Evolutionary conservation across 2,329 filamentous ascomycete species (phyloP).

Genomic region (Davidsoniella neocaledoniae): DNA sequence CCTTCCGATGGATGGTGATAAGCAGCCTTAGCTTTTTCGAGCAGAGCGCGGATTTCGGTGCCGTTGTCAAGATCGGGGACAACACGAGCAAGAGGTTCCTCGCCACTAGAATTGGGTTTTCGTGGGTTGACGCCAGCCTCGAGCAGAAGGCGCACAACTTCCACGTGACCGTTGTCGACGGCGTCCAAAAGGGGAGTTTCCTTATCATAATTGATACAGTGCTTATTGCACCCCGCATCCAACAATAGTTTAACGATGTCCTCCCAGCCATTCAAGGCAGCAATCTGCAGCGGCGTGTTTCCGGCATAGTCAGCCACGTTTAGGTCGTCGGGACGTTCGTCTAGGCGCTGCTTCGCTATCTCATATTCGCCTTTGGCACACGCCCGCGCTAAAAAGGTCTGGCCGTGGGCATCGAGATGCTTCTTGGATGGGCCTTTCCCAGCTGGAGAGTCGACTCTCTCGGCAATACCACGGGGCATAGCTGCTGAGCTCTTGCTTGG

Average conservation of each 20-base stretch:
- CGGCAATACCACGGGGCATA: slow-evolving; percentile 36
- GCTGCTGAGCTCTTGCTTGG: slow-evolving; percentile 40
- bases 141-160: slow-evolving; percentile 71
- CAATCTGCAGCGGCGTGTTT: slow-evolving; percentile 92
- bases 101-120: slow-evolving; percentile 77
- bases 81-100: slow-evolving; percentile 78
- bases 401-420: slow-evolving; percentile 79
- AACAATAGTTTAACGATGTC: slow-evolving; percentile 80
- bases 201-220: slow-evolving; percentile 63
- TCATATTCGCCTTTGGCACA: slow-evolving; percentile 77
- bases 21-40: slow-evolving; percentile 10
- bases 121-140: slow-evolving; percentile 81
- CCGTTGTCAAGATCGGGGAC: slow-evolving; percentile 58
- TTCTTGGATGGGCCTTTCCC: slow-evolving; percentile 63
- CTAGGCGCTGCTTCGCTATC: slow-evolving; percentile 53
- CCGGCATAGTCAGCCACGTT: slow-evolving; percentile 85
- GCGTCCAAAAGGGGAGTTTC: slow-evolving; percentile 93
- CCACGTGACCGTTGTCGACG: slow-evolving; percentile 84
- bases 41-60: slow-evolving; percentile 55
- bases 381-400: slow-evolving; percentile 77
- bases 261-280: slow-evolving; percentile 69
- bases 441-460: slow-evolving; percentile 47
- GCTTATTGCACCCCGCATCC: slow-evolving; percentile 66
- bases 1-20: slow-evolving; percentile 10
- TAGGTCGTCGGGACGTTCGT: slow-evolving; percentile 71